Evolutionary conservation across 257 asterid species (phyloP), one percentile per base, ranked within the genome.

Genomic region (Solanum peruvianum): DNA sequence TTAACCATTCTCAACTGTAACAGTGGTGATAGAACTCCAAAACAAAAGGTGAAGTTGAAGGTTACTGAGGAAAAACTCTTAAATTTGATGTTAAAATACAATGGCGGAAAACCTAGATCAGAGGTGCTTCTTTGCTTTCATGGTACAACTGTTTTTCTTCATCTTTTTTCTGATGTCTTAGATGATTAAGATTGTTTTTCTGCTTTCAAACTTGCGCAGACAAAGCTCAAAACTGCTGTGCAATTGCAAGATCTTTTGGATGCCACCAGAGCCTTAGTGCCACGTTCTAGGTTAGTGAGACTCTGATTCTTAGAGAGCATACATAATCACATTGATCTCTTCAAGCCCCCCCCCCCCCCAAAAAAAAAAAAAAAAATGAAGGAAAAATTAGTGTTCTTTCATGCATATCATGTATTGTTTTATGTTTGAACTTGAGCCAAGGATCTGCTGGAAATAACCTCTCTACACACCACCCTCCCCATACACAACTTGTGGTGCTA

Each of bases 1-100:
- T 67, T 69, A 88, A 69, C 89, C 67, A 49, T 71, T 77, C 78
- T 86, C 72, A 71, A 85, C 66, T 86, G 87, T 69, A 70, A 81
- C 97, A 97, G 99, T 90, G 99, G 99, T 78, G 99, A 97, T 89
- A 94, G 99, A 93, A 97, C 99, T 91, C 99, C 99, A 39, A 97
- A 97, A 90, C 99, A 97, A 93, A 97, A 97, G 88, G 99, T 97
- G 94, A 97, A 97, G 94, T 89, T 97, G 94, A 93, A 92, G 91
- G 99, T 95, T 90, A 97, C 99, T 0, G 99, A 97, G 93, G 99
- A 97, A 87, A 97, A 93, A 87, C 98, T 97, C 88, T 87, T 97
- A 86, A 97, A 95, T 93, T 91, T 97, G 94, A 97, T 97, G 99
- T 91, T 97, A 66, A 95, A 97, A 90, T 95, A 97, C 90, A 95